Base-by-base conservation (phyloP, 257 asterid species). In the Jacaranda mimosifolia region DNA sequence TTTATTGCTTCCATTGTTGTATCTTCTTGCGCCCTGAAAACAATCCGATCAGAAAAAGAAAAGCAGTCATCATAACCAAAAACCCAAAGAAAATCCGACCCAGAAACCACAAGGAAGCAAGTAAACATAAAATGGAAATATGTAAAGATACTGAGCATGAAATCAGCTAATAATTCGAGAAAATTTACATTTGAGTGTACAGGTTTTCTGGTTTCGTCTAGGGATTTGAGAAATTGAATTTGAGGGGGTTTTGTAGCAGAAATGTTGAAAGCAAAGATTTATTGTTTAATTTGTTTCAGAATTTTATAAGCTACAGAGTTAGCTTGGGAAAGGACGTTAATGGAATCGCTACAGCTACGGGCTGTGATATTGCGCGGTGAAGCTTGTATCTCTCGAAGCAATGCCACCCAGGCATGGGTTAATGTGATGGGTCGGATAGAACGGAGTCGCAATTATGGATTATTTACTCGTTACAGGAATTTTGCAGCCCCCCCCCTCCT, bases 1-100 rank as follows among this genome's bases (percentile, higher is more conserved):
- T 86, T 85, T 72, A 94, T 87, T 40, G 97, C 96, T 73, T 77
- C 89, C 71, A 55, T 76, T 7, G 90, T 91, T 21, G 53, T 58
- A 62, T 86, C 93, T 64, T 83, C 95, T 53, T 75, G 88, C 55
- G 91, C 80, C 97, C 98, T 92, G 77, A 76, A 58, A 75, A 57
- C 57, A 79, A 35, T 46, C 60, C 19, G 55, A 17, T 51, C 76
- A 53, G 11, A 21, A 70, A 10, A 19, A 15, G 17, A 42, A 10
- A 45, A 19, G 36, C 8, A 55, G 14, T 58, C 59, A 72, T 14
- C 73, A 67, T 66, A 46, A 67, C 72, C 40, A 13, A 49, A 48
- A 36, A 65, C 66, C 65, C 26, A 51, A 39, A 76, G 19, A 15
- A 17, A 36, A 15, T n/a, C 35, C 67, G 9, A 38, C 15, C 32